phyloP scores from a whole-genome alignment of 768 basidiomycete genomes.

The Russula griseocarnosa region DNA sequence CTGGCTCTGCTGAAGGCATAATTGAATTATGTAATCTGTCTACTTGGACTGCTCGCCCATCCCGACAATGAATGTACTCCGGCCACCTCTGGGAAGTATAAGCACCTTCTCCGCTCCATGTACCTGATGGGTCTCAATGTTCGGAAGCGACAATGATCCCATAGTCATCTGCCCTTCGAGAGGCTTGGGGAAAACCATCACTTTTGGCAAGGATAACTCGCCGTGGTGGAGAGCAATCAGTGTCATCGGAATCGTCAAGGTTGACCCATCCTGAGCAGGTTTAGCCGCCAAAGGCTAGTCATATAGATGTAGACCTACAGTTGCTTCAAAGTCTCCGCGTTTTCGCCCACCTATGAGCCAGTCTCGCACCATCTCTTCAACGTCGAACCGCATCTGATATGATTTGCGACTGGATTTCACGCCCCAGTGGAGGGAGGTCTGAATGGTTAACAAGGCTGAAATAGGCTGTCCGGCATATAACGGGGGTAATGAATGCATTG shows the following conservation, averaged over 20 bases:
- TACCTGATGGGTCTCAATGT: constrained; percentile 74
- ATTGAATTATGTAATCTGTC: constrained; percentile 1
- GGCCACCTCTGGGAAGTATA: constrained; percentile 77
- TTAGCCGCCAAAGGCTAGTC: not conserved
- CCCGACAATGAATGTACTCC: constrained; percentile 74
- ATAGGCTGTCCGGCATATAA: constrained; percentile 88
- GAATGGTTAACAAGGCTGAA: constrained; percentile 59
- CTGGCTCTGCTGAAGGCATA: constrained; percentile 3
- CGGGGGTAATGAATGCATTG: constrained; percentile 12
- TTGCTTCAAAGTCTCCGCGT: constrained; percentile 74
- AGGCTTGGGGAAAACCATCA: constrained; percentile 60
- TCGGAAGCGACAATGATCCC: constrained; percentile 57
- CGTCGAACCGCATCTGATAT: constrained; percentile 70
- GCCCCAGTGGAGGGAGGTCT: constrained; percentile 78
- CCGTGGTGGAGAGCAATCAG: constrained; percentile 88
- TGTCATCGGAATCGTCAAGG: constrained; percentile 59
- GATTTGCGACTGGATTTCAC: constrained; percentile 39
- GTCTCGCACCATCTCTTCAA: constrained; percentile 74
- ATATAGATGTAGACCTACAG: constrained; percentile 44
- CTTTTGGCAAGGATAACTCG: constrained; percentile 68
- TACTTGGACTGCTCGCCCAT: constrained; percentile 47
- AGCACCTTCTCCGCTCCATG: constrained; percentile 80
- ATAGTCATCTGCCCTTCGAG: constrained; percentile 49
- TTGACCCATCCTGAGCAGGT: constrained; percentile 52
- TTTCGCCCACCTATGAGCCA: constrained; percentile 91